Conservation (phyloP, 108 stramenopile species). For the Fistulifera solaris region DNA sequence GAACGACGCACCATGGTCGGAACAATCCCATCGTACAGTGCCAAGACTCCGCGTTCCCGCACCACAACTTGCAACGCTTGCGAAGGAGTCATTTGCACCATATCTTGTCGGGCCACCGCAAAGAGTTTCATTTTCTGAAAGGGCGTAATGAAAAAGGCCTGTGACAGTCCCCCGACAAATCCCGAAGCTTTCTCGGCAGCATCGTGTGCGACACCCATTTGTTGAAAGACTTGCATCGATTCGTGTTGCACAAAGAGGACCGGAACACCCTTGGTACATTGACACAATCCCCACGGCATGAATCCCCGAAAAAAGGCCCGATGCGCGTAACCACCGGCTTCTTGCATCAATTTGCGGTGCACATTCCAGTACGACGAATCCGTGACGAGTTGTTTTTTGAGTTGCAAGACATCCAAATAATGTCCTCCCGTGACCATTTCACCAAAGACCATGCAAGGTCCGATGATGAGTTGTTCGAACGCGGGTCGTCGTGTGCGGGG, state of each 20-base stretch:
- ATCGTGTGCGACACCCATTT: background rate
- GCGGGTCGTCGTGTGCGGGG: slow-evolving; percentile 10
- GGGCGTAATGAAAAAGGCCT: slow-evolving; percentile 18
- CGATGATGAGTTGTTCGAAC: slow-evolving; percentile 13
- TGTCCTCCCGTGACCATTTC: slow-evolving; percentile 21
- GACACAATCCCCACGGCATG: slow-evolving; percentile 14
- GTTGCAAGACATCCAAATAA: slow-evolving; percentile 17
- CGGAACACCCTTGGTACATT: slow-evolving; percentile 17
- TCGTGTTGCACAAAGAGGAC: slow-evolving; percentile 19
- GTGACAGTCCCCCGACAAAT: slow-evolving; percentile 9
- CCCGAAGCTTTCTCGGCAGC: slow-evolving; percentile 6
- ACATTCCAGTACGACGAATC: slow-evolving; percentile 6
- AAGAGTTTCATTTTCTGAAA: slow-evolving; percentile 17
- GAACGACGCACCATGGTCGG: slow-evolving; percentile 7
- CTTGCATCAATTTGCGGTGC: slow-evolving; percentile 7
- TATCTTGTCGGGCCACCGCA: slow-evolving; percentile 7
- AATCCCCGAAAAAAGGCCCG: slow-evolving; percentile 16
- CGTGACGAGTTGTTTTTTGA: slow-evolving; percentile 11
- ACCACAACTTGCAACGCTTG: slow-evolving; percentile 6
- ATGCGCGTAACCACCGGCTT: slow-evolving; percentile 2
- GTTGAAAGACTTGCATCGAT: slow-evolving; percentile 7
- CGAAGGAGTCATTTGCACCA: background rate
- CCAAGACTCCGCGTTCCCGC: background rate
- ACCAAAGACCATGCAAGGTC: slow-evolving; percentile 13
- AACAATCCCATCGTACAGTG: slow-evolving; percentile 10